These are phyloP conservation scores for Diddensiella santjacobensis DNA, from an alignment of 805 yeast genomes.

Conservation along the genomic window DNA sequence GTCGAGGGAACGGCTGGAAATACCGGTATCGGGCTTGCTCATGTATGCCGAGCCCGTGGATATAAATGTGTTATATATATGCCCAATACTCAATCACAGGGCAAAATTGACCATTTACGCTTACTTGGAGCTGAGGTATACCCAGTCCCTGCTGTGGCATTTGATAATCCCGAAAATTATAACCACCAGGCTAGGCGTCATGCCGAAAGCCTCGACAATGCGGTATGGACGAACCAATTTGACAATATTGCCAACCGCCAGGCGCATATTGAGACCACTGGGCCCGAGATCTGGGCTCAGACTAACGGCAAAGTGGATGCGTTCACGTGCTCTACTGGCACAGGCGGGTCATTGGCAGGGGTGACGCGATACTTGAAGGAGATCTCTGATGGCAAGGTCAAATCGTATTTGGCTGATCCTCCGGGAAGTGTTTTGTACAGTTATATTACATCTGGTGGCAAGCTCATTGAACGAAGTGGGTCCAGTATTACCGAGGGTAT, in stretches of 20 bases:
- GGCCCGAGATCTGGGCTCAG: constrained; percentile 90
- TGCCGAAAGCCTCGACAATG: constrained; percentile 70
- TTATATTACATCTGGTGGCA: constrained; percentile 67
- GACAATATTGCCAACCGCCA: constrained; percentile 85
- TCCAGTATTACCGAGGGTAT: constrained; percentile 93
- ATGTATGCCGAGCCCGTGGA: constrained; percentile 71
- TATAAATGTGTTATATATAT: constrained; percentile 82
- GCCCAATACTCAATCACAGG: constrained; percentile 86
- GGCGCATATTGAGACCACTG: constrained; percentile 85
- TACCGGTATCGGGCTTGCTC: constrained; percentile 91
- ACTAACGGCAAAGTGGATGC: constrained; percentile 74
- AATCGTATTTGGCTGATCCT: constrained; percentile 81
- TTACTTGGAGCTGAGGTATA: constrained; percentile 80
- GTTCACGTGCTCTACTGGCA: constrained; percentile 87
- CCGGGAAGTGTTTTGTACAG: constrained; percentile 87
- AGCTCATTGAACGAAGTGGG: constrained; percentile 67
- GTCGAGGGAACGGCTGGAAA: constrained; percentile 95
- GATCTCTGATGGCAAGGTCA: constrained; percentile 56
- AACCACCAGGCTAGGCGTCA: constrained; percentile 84
- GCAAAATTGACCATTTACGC: constrained; percentile 69
- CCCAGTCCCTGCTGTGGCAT: constrained; percentile 87
- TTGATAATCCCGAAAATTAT: constrained; percentile 75
- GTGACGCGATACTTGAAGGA: constrained; percentile 72
- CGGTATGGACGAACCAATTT: constrained; percentile 92
- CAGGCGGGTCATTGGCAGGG: constrained; percentile 93